A percentile compares a stretch with the other conserved stretches of the same genome.
These are phyloP conservation scores for Carex parvula DNA, from an alignment of 176 grass and related monocot genomes.

Conservation along the genomic window DNA sequence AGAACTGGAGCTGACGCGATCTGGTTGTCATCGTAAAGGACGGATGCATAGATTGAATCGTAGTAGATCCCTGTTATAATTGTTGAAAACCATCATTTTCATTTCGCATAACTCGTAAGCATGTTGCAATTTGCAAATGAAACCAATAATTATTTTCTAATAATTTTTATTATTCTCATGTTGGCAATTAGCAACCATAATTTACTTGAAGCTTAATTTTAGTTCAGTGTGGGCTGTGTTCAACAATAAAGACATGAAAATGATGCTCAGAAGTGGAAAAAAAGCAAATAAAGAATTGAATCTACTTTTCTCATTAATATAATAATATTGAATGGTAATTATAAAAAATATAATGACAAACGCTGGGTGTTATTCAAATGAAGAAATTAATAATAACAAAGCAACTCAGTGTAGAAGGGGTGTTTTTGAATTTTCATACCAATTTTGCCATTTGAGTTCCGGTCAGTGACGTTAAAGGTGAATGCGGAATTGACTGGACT, in stretches of 20 bases:
- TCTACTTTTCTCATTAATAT: background rate
- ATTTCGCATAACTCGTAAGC: background rate
- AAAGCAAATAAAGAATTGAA: background rate
- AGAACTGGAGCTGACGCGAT: conserved; percentile 41
- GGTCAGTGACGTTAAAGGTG: conserved; percentile 51
- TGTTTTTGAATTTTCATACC: conserved; percentile 26
- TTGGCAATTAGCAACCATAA: background rate
- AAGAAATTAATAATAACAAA: background rate
- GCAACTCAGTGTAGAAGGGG: background rate
- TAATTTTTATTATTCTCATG: background rate
- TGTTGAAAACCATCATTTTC: background rate
- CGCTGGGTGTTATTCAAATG: background rate
- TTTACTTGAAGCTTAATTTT: background rate
- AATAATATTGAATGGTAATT: background rate
- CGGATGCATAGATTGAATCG: conserved; percentile 30
- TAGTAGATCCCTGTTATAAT: conserved; percentile 40
- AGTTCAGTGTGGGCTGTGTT: background rate
- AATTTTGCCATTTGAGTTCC: conserved; percentile 73
- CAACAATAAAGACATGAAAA: background rate
- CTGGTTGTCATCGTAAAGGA: conserved; percentile 50
- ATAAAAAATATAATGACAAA: background rate
- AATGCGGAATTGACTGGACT: conserved; percentile 41
- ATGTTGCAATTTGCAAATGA: background rate
- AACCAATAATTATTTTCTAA: background rate
- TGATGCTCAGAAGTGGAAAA: background rate